Evolutionary conservation across 768 basidiomycete species (phyloP).

Genomic region (Dioszegia hungarica): DNA sequence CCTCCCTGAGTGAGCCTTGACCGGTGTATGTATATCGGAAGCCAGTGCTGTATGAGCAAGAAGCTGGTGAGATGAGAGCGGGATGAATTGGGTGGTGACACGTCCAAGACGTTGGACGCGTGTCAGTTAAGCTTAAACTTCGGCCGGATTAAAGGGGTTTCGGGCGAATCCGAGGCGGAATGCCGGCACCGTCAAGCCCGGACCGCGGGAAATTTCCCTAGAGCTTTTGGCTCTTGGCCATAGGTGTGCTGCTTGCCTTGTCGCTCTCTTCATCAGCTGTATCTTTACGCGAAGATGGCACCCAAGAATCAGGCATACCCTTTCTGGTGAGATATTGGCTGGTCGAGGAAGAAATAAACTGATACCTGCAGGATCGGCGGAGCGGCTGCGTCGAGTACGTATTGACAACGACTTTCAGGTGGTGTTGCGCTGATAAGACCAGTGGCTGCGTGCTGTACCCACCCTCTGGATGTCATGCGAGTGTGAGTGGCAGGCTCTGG

Average conservation of each 20-base stretch:
- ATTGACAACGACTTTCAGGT: background rate
- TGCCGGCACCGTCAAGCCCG: too few species aligned
- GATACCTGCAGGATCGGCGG: slow-evolving; percentile 11
- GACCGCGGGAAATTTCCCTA: too few species aligned
- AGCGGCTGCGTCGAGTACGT: slow-evolving; percentile 38
- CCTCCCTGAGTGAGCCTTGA: too few species aligned
- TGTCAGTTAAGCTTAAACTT: too few species aligned
- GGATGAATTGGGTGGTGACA: too few species aligned
- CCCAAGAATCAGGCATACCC: slow-evolving; percentile 17
- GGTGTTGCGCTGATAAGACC: background rate
- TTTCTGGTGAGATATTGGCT: slow-evolving; percentile 30
- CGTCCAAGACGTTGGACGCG: too few species aligned
- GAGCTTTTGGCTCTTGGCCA: background rate
- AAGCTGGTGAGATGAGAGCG: too few species aligned
- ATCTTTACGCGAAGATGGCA: background rate
- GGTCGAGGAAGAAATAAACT: background rate
- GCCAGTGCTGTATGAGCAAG: too few species aligned
- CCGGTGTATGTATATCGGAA: too few species aligned
- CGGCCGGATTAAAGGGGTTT: too few species aligned
- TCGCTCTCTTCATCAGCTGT: background rate
- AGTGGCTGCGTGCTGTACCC: slow-evolving; percentile 45
- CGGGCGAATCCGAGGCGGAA: too few species aligned
- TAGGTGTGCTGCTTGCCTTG: too few species aligned
- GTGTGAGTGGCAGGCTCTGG: slow-evolving; percentile 22
- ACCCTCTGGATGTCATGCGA: slow-evolving; percentile 43